phyloP scores from a whole-genome alignment of 2,329 filamentous ascomycete species.

The Phaeosphaeriaceae sp. region DNA sequence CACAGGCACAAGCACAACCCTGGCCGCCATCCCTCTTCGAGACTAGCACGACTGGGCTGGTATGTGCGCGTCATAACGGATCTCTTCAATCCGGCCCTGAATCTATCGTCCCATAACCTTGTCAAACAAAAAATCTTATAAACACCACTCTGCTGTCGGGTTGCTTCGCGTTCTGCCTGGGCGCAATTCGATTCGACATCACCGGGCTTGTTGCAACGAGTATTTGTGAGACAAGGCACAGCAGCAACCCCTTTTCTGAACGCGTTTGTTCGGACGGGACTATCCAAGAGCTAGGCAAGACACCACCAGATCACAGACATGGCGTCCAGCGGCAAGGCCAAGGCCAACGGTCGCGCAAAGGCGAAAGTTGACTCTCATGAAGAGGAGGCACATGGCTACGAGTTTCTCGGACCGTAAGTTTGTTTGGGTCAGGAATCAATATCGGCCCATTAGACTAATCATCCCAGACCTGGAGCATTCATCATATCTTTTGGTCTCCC shows the following conservation, averaged over 20 bases:
- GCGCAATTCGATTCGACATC: constrained; percentile 6
- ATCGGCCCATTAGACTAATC: constrained; percentile 17
- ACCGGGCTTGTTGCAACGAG: background rate
- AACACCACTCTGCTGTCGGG: constrained; percentile 2
- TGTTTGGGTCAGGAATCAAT: background rate
- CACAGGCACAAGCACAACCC: constrained; percentile 26
- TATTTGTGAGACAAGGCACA: constrained; percentile 8
- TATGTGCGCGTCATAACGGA: constrained; percentile 37
- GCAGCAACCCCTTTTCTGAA: constrained; percentile 23
- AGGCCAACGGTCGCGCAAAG: constrained; percentile 4
- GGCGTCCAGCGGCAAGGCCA: constrained; percentile 34
- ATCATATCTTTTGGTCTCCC: constrained; percentile 83
- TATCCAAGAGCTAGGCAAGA: constrained; percentile 9
- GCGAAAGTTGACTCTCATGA: constrained; percentile 19
- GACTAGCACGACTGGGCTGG: constrained; percentile 13
- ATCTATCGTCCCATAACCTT: constrained; percentile 28
- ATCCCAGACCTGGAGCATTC: constrained; percentile 73
- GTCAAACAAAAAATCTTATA: constrained; percentile 14
- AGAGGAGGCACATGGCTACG: constrained; percentile 48
- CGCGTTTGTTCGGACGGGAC: constrained; percentile 9
- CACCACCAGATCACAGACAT: constrained; percentile 21
- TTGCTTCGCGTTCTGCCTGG: constrained; percentile 3
- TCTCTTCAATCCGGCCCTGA: constrained; percentile 20
- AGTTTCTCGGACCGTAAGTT: constrained; percentile 52
- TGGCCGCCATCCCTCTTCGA: constrained; percentile 1